These are phyloP conservation scores for Thermomyces lanuginosus DNA, from an alignment of 2,329 filamentous ascomycete genomes.

Conservation along the genomic window DNA sequence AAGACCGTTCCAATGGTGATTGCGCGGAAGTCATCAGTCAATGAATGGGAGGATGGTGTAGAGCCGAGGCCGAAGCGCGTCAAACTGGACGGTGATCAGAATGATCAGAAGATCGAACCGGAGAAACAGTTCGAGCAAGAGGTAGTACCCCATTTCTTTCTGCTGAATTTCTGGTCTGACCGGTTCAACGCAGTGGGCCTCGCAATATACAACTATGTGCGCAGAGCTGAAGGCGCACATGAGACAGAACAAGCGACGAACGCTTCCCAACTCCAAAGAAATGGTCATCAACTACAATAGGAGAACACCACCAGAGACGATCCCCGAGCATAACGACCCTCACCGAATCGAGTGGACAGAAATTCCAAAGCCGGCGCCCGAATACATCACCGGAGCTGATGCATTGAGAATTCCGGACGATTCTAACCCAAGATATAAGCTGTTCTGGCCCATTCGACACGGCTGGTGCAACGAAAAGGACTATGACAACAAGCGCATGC, in stretches of 20 bases:
- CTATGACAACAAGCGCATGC: constrained; percentile 60
- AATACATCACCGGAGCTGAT: constrained; percentile 65
- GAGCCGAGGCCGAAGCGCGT: constrained; percentile 57
- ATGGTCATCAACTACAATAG: constrained; percentile 89
- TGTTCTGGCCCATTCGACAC: constrained; percentile 79
- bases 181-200: constrained; percentile 33
- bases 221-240: constrained; percentile 78
- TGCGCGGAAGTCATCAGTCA: constrained; percentile 59
- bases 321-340: constrained; percentile 87
- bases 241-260: constrained; percentile 84
- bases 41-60: constrained; percentile 63
- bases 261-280: constrained; percentile 94
- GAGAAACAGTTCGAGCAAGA: constrained; percentile 85
- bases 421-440: constrained; percentile 73
- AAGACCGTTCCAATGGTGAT: constrained; percentile 90
- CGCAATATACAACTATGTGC: constrained; percentile 62
- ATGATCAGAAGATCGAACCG: constrained; percentile 27
- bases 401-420: constrained; percentile 78
- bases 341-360: constrained; percentile 94
- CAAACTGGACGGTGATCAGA: constrained; percentile 39
- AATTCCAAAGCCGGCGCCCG: constrained; percentile 47
- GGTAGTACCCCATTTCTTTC: constrained; percentile 38
- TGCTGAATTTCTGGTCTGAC: neutral
- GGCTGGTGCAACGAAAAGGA: constrained; percentile 85
- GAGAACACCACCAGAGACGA: constrained; percentile 65